Percentiles rank a stretch among this genome's conserved stretches.
Conservation (phyloP, 1,284 basidiomycete genomes). For the Austroboletus niveus region DNA sequence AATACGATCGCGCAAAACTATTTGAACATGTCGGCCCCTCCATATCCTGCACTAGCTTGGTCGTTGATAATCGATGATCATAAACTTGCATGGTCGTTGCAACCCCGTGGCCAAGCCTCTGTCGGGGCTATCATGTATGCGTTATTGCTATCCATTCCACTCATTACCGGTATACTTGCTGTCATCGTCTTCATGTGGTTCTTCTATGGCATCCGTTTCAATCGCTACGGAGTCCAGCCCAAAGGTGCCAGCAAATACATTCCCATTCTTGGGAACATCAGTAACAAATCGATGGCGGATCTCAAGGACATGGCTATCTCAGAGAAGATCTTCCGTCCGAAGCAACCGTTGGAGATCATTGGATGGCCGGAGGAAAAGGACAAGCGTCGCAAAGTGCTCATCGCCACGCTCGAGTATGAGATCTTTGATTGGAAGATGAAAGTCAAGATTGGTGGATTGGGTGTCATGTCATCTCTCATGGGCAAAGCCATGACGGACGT, state of each 20-base stretch:
- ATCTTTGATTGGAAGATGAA: slow-evolving; percentile 95
- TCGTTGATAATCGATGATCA: slow-evolving; percentile 76
- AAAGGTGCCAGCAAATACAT: slow-evolving; percentile 71
- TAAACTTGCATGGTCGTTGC: slow-evolving; percentile 71
- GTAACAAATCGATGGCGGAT: slow-evolving; percentile 65
- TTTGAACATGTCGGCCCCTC: slow-evolving; percentile 85
- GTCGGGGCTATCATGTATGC: slow-evolving; percentile 85
- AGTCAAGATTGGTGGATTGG: slow-evolving; percentile 94
- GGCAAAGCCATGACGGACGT: slow-evolving; percentile 96
- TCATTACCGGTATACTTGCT: slow-evolving; percentile 80
- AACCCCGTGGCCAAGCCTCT: slow-evolving; percentile 77
- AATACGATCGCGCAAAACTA: slow-evolving; percentile 84
- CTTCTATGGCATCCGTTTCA: slow-evolving; percentile 93
- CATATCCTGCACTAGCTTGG: slow-evolving; percentile 82
- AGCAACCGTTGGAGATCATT: slow-evolving; percentile 64
- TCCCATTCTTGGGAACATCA: slow-evolving; percentile 67
- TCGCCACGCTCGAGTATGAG: slow-evolving; percentile 91
- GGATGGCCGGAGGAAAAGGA: slow-evolving; percentile 91
- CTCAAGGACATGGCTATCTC: slow-evolving; percentile 54
- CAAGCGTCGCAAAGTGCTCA: slow-evolving; percentile 86
- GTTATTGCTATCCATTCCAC: slow-evolving; percentile 75
- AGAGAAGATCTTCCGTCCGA: slow-evolving; percentile 65
- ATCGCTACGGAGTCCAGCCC: slow-evolving; percentile 80
- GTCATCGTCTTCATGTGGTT: slow-evolving; percentile 90
- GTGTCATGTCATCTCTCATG: slow-evolving; percentile 96